Base-by-base conservation (phyloP, 2,329 filamentous ascomycete species). In the Exophiala aquamarina region DNA sequence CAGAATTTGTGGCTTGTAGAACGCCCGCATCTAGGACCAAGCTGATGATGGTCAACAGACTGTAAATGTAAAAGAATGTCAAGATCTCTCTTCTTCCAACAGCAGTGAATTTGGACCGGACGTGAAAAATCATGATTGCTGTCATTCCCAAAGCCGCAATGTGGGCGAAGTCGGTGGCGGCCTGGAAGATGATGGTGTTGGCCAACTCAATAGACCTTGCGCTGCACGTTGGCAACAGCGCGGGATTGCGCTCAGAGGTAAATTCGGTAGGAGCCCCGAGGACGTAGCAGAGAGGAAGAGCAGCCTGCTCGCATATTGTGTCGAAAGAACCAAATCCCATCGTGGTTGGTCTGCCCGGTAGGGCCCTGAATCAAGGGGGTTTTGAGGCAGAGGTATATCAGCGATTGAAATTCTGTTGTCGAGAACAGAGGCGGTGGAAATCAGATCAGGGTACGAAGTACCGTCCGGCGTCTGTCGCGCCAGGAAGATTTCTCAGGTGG, bases 101-200 rank as follows among this genome's bases (percentile, higher is more conserved):
- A 62, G 93, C 93, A 17, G 93, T 98, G 69, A 98, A 98, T 72
- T 98, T 98, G 61, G 89, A 92, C 61, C 93, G 82, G 54, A 98
- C 88, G 69, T 98, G 93, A 56, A 98, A 77, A 53, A 98, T 90
- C 93, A 98, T 98, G 62, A 95, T 86, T 7, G 92, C 87, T 3
- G 90, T 94, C 92, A 98, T 96, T 60, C 84, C 75, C 50, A 98
- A 75, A 11, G 92, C 89, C 47, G 87, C 74, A 58, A 98, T 97
- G 70, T 98, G 93, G 72, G 93, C 88, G 64, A 92, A 90, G 53
- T 88, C 89, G 17, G 90, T 84, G 20, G 91, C 93, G 64, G 85
- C 89, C 71, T 97, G 84, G 67, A 98, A 98, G 64, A 98, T 98
- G 72, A 97, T 92, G 32, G 93, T 98, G 73, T 98, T 98, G 59